phyloP scores from a whole-genome alignment of 306 rosid genomes.

The Trifolium fragiferum region DNA sequence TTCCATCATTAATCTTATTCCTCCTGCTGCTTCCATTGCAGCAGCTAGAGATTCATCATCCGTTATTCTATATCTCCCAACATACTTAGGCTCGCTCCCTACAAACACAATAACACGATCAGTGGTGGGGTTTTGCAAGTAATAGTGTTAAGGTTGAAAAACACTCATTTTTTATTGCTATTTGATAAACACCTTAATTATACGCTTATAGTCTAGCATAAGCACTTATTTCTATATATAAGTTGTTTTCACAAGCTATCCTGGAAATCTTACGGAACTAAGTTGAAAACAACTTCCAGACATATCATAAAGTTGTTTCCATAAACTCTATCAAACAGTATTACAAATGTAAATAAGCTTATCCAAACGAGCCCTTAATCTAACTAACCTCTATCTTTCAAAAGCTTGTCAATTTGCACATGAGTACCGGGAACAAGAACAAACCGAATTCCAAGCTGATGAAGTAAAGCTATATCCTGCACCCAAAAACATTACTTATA shows the following conservation, averaged over 20 bases:
- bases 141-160: neutral
- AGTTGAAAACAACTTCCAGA: neutral
- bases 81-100: slow-evolving; percentile 78
- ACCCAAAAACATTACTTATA: slow-evolving; percentile 15
- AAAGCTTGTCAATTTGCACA: slow-evolving; percentile 82
- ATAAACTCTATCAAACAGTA: neutral
- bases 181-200: neutral
- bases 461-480: slow-evolving; percentile 98
- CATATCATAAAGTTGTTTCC: neutral
- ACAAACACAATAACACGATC: slow-evolving; percentile 46
- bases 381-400: slow-evolving; percentile 77
- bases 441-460: slow-evolving; percentile 91
- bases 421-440: slow-evolving; percentile 93
- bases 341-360: neutral
- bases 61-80: slow-evolving; percentile 87
- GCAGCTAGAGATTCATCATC: slow-evolving; percentile 77
- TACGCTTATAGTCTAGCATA: neutral
- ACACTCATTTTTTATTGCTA: neutral
- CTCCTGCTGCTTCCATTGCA: slow-evolving; percentile 95
- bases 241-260: neutral
- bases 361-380: neutral
- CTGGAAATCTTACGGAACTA: neutral
- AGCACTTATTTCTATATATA: neutral
- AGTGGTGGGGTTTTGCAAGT: neutral
- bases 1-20: slow-evolving; percentile 79